These are phyloP conservation scores for Phytophthora vignae DNA, from an alignment of 352 stramenopile genomes.

Conservation along the genomic window DNA sequence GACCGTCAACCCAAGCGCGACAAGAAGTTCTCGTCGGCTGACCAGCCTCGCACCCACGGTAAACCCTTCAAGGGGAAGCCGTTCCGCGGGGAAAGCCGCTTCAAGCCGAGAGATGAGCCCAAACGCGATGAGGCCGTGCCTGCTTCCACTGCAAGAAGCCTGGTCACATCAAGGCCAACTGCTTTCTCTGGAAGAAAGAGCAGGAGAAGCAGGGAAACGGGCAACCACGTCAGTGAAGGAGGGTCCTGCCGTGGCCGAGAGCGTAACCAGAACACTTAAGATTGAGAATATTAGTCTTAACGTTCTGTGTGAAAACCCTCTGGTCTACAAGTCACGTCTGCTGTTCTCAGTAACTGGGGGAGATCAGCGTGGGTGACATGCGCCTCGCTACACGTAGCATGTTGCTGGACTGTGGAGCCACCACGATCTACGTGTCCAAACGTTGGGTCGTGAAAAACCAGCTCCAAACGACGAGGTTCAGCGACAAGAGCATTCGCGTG, in stretches of 20 bases:
- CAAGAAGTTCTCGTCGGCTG: background rate
- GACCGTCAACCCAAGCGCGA: background rate
- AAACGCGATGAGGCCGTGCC: background rate
- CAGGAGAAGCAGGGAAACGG: background rate
- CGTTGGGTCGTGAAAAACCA: too few species aligned
- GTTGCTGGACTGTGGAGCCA: too few species aligned
- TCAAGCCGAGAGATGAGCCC: too few species aligned
- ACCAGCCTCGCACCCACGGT: background rate
- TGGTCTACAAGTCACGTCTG: too few species aligned
- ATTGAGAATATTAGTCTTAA: background rate
- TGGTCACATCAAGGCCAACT: background rate
- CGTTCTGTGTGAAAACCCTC: too few species aligned
- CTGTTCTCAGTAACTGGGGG: too few species aligned
- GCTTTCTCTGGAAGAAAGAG: background rate
- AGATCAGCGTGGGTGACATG: too few species aligned
- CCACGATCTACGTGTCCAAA: too few species aligned
- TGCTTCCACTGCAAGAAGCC: background rate
- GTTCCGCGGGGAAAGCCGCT: too few species aligned
- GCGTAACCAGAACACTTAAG: background rate
- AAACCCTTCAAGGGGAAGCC: background rate
- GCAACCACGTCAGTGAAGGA: background rate
- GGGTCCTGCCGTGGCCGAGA: background rate
- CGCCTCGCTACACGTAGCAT: too few species aligned
- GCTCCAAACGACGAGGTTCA: too few species aligned
- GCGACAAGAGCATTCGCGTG: too few species aligned